Conservation (phyloP, 169 alveolate genomes). For the Amoebophrya sp. region DNA sequence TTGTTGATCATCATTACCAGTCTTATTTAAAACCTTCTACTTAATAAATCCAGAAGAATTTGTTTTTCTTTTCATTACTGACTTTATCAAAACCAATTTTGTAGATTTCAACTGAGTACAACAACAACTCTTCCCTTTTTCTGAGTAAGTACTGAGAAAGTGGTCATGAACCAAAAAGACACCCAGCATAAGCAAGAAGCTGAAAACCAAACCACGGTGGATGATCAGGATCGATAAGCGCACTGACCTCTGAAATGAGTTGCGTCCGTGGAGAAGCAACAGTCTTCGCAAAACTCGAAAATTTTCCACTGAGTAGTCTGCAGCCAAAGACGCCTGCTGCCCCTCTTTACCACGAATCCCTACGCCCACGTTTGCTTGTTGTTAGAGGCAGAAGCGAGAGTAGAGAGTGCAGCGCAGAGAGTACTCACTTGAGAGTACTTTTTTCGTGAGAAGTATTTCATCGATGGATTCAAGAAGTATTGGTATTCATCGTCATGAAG, state of each 20-base stretch:
- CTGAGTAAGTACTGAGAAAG: too few relatives aligned
- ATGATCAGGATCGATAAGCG: slow-evolving; percentile 86
- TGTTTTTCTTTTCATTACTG: not conserved
- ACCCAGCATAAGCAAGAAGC: too few relatives aligned
- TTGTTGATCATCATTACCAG: too few relatives aligned
- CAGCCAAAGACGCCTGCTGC: slow-evolving; percentile 89
- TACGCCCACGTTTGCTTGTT: slow-evolving; percentile 81
- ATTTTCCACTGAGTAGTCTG: slow-evolving; percentile 90
- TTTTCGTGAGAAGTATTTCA: not conserved
- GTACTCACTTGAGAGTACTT: not conserved
- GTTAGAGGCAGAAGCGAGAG: not conserved
- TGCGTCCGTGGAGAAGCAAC: slow-evolving; percentile 94
- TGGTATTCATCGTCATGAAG: not conserved
- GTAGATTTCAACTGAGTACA: slow-evolving; percentile 63
- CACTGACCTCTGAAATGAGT: slow-evolving; percentile 85
- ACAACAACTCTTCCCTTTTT: too few relatives aligned
- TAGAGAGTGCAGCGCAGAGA: too few relatives aligned
- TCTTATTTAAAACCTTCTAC: not conserved
- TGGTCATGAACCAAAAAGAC: too few relatives aligned
- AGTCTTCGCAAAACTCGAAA: slow-evolving; percentile 74
- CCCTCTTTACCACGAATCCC: slow-evolving; percentile 97
- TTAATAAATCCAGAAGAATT: not conserved
- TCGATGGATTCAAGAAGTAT: not conserved
- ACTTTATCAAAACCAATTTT: not conserved
- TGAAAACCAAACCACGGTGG: slow-evolving; percentile 91